These are phyloP conservation scores for Skeletonema costatum DNA, from an alignment of 108 stramenopile genomes.

Conservation along the genomic window DNA sequence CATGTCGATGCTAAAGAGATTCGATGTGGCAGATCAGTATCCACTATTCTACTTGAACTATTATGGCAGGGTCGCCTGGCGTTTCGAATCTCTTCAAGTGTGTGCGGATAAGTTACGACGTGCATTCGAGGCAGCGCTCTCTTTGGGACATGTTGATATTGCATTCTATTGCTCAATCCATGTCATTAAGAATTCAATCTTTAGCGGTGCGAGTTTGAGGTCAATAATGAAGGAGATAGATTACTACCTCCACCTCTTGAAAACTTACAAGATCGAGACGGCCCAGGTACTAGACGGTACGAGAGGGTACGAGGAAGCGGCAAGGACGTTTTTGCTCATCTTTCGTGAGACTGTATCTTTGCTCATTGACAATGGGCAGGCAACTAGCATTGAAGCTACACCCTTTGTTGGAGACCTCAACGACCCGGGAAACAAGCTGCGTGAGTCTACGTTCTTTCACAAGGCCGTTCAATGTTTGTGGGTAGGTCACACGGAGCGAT, in stretches of 20 bases:
- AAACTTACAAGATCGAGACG: background rate
- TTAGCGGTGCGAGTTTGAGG: slow-evolving; percentile 19
- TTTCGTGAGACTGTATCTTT: slow-evolving; percentile 22
- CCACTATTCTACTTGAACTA: background rate
- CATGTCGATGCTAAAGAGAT: background rate
- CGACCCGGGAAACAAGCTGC: background rate
- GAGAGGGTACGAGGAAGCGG: no score
- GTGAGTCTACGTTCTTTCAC: background rate
- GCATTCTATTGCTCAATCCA: slow-evolving; percentile 9
- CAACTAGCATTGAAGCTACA: background rate
- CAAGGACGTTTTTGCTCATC: background rate
- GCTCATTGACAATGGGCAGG: slow-evolving; percentile 16
- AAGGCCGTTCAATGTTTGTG: slow-evolving; percentile 5
- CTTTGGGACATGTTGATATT: background rate
- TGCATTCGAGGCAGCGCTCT: background rate
- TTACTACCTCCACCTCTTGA: slow-evolving; percentile 16
- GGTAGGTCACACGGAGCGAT: slow-evolving; percentile 16
- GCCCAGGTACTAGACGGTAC: no score
- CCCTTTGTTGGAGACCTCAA: background rate
- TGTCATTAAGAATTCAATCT: background rate
- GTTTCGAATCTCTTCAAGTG: background rate
- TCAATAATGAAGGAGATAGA: slow-evolving; percentile 21
- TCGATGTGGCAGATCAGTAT: background rate
- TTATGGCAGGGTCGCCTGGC: background rate
- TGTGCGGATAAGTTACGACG: background rate